A percentile compares a stretch with the other conserved stretches of the same genome.
Evolutionary conservation across 2,329 filamentous ascomycete genomes (phyloP).

Genomic region (Fusarium dlaminii): DNA sequence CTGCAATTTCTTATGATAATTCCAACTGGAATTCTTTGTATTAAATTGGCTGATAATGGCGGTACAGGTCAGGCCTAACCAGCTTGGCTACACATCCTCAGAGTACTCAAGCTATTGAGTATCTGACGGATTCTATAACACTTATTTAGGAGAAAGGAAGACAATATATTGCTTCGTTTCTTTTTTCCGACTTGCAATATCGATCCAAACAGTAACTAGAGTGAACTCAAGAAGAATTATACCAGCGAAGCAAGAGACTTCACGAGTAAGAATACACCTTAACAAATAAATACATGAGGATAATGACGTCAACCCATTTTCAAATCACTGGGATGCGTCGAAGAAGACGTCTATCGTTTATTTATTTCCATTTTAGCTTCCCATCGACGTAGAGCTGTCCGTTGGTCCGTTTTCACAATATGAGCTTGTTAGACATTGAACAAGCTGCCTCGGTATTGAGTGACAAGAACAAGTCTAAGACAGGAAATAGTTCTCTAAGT

Average conservation of each 20-base stretch:
- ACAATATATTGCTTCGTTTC: rapidly evolving
- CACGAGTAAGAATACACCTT: rapidly evolving
- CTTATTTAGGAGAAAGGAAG: rapidly evolving
- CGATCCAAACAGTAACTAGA: rapidly evolving
- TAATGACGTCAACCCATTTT: rapidly evolving
- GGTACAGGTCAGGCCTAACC: rapidly evolving
- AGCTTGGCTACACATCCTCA: rapidly evolving
- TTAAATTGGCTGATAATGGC: not conserved
- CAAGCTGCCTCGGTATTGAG: rapidly evolving
- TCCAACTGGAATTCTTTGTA: rapidly evolving
- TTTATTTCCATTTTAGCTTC: rapidly evolving
- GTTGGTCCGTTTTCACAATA: rapidly evolving
- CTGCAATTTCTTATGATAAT: rapidly evolving
- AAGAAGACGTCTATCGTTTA: rapidly evolving
- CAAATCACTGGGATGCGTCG: rapidly evolving
- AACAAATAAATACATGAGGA: rapidly evolving
- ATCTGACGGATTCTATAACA: not conserved
- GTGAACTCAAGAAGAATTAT: rapidly evolving
- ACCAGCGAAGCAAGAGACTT: rapidly evolving
- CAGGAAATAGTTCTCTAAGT: rapidly evolving
- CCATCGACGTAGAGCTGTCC: rapidly evolving
- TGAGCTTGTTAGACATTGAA: not conserved
- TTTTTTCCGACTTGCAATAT: not conserved
- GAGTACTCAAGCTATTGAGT: rapidly evolving
- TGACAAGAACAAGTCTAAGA: rapidly evolving